A percentile compares a stretch with the other conserved stretches of the same genome.
phyloP scores from a whole-genome alignment of 257 asterid species.

The Forsythia suspensa region DNA sequence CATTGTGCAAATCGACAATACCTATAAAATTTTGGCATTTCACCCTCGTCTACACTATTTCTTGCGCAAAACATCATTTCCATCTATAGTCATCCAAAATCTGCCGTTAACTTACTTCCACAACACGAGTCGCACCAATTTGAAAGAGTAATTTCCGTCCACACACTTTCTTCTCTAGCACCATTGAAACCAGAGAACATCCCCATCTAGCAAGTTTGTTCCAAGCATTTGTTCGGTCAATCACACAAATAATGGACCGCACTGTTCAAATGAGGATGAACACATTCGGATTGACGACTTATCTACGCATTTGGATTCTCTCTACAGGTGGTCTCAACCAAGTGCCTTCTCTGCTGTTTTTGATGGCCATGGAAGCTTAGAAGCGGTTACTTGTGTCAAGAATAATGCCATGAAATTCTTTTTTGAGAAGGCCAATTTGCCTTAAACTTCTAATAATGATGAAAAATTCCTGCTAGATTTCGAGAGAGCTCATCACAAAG shows the following conservation, averaged over 20 bases:
- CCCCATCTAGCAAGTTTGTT: slow-evolving; percentile 39
- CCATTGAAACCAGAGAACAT: no score
- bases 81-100: no score
- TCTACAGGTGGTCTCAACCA: slow-evolving; percentile 61
- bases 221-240: slow-evolving; percentile 79
- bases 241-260: slow-evolving; percentile 82
- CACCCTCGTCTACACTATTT: no score
- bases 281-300: slow-evolving; percentile 79
- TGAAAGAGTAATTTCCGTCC: no score
- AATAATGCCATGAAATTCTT: slow-evolving; percentile 62
- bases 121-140: no score
- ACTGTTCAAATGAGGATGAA: slow-evolving; percentile 77
- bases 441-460: slow-evolving; percentile 50
- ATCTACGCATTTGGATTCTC: slow-evolving; percentile 56
- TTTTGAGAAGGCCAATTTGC: slow-evolving; percentile 72
- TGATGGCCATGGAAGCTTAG: slow-evolving; percentile 95
- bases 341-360: slow-evolving; percentile 83
- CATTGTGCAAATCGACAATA: no score
- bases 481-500: slow-evolving; percentile 51
- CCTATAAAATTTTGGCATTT: no score
- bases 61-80: no score
- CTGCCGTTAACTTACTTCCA: no score
- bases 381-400: slow-evolving; percentile 71
- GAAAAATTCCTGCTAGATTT: slow-evolving; percentile 60
- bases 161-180: no score